Percentiles rank a stretch among this genome's conserved stretches.
phyloP scores from a whole-genome alignment of 306 rosid genomes.

The Rosa persica region DNA sequence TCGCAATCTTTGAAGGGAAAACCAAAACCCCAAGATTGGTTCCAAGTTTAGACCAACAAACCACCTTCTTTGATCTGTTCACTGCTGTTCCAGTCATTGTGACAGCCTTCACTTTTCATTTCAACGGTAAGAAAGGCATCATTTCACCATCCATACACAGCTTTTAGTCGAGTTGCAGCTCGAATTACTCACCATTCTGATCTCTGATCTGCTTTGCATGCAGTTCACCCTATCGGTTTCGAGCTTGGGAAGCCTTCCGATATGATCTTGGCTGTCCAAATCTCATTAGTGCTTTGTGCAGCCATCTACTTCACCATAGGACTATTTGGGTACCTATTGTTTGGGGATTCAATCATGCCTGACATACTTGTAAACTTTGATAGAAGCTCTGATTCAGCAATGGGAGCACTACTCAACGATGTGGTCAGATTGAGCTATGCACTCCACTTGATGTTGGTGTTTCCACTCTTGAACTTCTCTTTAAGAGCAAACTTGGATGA shows the following conservation, averaged over 20 bases:
- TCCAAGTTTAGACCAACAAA: constrained; percentile 59
- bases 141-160: background rate
- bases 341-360: constrained; percentile 74
- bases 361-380: constrained; percentile 88
- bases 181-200: background rate
- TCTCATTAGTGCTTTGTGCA: constrained; percentile 68
- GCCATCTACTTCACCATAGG: constrained; percentile 65
- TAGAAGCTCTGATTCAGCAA: constrained; percentile 46
- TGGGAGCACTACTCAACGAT: constrained; percentile 61
- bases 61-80: constrained; percentile 85
- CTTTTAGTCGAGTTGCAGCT: background rate
- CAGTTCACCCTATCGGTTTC: constrained; percentile 92
- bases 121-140: constrained; percentile 51
- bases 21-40: constrained; percentile 60
- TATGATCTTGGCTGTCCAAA: constrained; percentile 68
- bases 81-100: constrained; percentile 93
- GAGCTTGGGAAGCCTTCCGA: constrained; percentile 72
- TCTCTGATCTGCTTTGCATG: constrained; percentile 7
- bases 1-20: constrained; percentile 67
- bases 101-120: constrained; percentile 90
- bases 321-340: constrained; percentile 80
- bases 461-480: constrained; percentile 80
- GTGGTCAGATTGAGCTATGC: constrained; percentile 85
- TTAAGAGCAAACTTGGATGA: constrained; percentile 82
- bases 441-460: constrained; percentile 80